These are phyloP conservation scores for Cinchona pubescens DNA, from an alignment of 257 asterid species.

Conservation along the genomic window DNA sequence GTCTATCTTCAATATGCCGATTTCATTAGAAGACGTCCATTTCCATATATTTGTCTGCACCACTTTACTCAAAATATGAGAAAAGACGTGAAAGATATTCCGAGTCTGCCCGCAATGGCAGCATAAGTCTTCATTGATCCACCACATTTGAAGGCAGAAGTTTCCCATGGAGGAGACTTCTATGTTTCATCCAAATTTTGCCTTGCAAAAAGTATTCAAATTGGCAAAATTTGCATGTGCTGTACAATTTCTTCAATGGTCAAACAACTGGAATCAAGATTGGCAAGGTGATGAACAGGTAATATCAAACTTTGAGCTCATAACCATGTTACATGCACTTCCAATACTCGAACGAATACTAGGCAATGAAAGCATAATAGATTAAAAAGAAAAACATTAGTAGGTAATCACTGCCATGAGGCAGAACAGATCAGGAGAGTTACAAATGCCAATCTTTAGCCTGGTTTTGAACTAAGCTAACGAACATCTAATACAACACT, in stretches of 20 bases:
- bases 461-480: neutral
- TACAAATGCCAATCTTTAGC: neutral
- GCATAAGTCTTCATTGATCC: neutral
- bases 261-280: neutral
- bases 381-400: neutral
- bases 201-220: neutral
- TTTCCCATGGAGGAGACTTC: neutral
- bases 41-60: neutral
- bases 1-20: neutral
- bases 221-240: neutral
- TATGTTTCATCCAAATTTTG: neutral
- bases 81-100: neutral
- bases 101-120: neutral
- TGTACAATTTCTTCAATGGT: neutral
- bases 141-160: neutral
- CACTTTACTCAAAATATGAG: neutral
- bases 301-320: neutral
- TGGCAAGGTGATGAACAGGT: neutral
- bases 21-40: neutral
- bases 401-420: neutral
- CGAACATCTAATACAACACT: constrained; percentile 12
- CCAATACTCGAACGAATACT: neutral
- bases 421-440: neutral
- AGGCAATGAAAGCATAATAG: neutral
- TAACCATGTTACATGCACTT: neutral